Percentiles rank a stretch among this genome's conserved stretches.
phyloP scores from a whole-genome alignment of 306 rosid species.

The Mimosa bimucronata region DNA sequence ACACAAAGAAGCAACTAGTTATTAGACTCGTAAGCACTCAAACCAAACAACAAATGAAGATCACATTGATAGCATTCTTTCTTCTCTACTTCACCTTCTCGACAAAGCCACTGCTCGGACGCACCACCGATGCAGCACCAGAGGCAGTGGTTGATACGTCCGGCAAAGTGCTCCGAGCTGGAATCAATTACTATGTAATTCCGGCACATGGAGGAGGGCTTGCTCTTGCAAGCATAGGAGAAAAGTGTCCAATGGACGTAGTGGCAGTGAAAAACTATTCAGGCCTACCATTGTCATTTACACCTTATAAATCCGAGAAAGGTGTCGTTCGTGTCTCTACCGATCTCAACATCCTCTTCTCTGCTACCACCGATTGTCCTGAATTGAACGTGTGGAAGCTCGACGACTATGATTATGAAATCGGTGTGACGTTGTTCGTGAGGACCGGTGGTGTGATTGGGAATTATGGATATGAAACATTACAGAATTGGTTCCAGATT shows the following conservation, averaged over 20 bases:
- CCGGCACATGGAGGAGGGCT: conserved; percentile 43
- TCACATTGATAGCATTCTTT: neutral
- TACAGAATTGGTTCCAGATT: conserved; percentile 56
- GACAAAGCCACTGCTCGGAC: conserved; percentile 25
- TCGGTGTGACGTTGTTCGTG: conserved; percentile 31
- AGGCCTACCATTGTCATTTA: conserved; percentile 1
- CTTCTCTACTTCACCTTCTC: conserved; percentile 11
- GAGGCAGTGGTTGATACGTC: conserved; percentile 41
- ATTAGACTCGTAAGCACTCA: too few species aligned
- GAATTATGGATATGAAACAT: conserved; percentile 32
- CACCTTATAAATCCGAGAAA: conserved; percentile 38
- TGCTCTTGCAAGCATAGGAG: conserved; percentile 33
- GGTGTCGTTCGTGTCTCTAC: conserved; percentile 43
- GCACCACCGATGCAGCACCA: conserved; percentile 22
- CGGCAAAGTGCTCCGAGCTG: conserved; percentile 33
- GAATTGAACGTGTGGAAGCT: conserved; percentile 53
- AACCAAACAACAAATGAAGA: neutral
- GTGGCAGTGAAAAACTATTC: conserved; percentile 33
- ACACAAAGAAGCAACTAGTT: neutral
- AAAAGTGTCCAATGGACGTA: conserved; percentile 49
- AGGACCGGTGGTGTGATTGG: conserved; percentile 45
- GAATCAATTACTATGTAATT: conserved; percentile 38
- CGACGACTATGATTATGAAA: conserved; percentile 17
- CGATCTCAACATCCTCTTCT: conserved; percentile 54
- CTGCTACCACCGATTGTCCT: conserved; percentile 3